These are phyloP conservation scores for Stagonosporopsis cucurbitacearum DNA, from an alignment of 2,329 filamentous ascomycete genomes.

Conservation along the genomic window DNA sequence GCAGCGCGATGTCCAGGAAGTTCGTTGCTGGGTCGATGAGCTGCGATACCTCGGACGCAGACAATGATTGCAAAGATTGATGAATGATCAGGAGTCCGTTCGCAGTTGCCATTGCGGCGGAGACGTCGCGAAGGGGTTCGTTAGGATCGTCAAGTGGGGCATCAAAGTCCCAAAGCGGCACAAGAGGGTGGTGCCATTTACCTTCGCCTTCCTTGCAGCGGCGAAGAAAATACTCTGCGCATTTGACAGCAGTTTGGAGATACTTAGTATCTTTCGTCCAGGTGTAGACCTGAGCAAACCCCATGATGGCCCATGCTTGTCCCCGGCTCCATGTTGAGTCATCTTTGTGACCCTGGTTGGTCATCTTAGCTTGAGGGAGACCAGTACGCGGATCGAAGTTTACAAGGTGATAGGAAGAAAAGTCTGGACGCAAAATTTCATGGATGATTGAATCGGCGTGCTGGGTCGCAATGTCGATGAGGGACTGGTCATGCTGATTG, in stretches of 20 bases:
- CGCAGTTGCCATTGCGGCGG: conserved; percentile 51
- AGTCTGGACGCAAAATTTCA: conserved; percentile 45
- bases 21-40: conserved; percentile 9
- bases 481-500: conserved; percentile 33
- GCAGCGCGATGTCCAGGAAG: conserved; percentile 29
- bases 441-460: conserved; percentile 49
- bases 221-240: conserved; percentile 56
- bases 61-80: conserved; percentile 39
- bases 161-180: conserved; percentile 61
- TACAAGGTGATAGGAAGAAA: conserved; percentile 54
- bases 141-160: conserved; percentile 51
- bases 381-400: conserved; percentile 56
- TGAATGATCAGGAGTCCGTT: conserved; percentile 52
- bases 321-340: conserved; percentile 57
- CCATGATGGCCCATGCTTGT: conserved; percentile 59
- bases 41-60: not conserved
- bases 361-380: conserved; percentile 54
- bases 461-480: conserved; percentile 48
- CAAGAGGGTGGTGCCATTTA: conserved; percentile 37
- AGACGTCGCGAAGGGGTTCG: conserved; percentile 47
- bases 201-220: conserved; percentile 47
- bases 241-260: conserved; percentile 52
- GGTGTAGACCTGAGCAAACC: conserved; percentile 56
- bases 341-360: conserved; percentile 57
- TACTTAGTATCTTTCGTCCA: conserved; percentile 56